Evolutionary conservation across 139 green algal species (phyloP), one percentile per base, ranked within the genome.

Genomic region (Chlorella sp.): DNA sequence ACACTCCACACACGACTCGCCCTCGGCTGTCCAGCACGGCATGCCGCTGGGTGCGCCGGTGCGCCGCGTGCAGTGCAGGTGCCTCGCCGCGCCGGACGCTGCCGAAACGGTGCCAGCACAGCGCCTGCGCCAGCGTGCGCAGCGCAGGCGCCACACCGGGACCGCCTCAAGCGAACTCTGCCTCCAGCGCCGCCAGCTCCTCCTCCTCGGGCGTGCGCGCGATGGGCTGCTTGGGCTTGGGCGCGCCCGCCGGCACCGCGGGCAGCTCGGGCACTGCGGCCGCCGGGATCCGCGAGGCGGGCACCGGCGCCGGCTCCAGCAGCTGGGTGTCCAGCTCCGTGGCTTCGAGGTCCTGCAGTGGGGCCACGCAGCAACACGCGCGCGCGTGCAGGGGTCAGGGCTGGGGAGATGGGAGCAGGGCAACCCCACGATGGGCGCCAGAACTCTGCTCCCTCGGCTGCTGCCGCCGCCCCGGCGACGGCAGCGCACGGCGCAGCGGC

Each of bases 151-250:
- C n/a, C n/a, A n/a, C n/a, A n/a, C n/a, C n/a, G n/a, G n/a, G n/a
- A n/a, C n/a, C n/a, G n/a, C n/a, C n/a, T n/a, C n/a, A 62, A n/a
- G 94, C 94, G 90, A 98, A 94, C 82, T 98, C 94, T 25, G 86
- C 86, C 76, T 95, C 76, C 70, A 98, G 78, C 21, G 85, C 89
- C 75, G 95, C 93, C 70, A 98, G 83, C 77, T 98, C 94, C 55
- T 92, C 77, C 74, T 98, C 94, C 83, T 98, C 93, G 9, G 80
- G 64, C 8, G 89, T 93, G 84, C 94, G 95, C 33, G 83, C 80
- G 4, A 83, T n/a, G 71, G 29, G 6, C 40, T 48, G 29, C 9
- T 25, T 19, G 11, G 23, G 1, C 45, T 14, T 38, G 84, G 61
- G 15, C 63, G 46, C 29, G 56, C 55, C 42, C 63, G 5, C 31